Evolutionary conservation across 192 early-diverging fungal genomes (phyloP).

Genomic region (Cetraspora pellucida): DNA sequence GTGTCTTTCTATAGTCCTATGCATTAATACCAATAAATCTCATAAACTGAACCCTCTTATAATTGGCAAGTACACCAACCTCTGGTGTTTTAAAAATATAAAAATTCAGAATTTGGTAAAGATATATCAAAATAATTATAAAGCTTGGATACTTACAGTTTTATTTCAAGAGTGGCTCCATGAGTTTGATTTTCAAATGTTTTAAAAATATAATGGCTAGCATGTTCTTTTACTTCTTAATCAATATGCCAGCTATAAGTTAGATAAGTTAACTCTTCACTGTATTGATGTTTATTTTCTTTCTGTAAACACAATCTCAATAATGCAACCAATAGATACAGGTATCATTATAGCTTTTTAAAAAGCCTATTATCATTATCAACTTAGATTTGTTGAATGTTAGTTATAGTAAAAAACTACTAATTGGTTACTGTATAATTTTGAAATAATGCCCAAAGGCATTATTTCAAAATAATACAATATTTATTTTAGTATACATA

Average conservation of each 20-base stretch:
- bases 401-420: too few species aligned
- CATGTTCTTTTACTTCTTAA: background rate
- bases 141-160: background rate
- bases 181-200: background rate
- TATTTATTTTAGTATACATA: too few species aligned
- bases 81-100: background rate
- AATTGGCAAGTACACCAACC: background rate
- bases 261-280: background rate
- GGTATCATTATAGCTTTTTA: too few species aligned
- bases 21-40: background rate
- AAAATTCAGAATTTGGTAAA: background rate
- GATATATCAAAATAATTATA: constrained; percentile 3
- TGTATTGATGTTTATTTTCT: background rate
- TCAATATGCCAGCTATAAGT: background rate
- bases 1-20: background rate
- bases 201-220: background rate
- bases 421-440: too few species aligned
- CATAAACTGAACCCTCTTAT: background rate
- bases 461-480: too few species aligned
- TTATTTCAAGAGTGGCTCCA: background rate
- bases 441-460: too few species aligned
- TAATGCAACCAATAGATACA: background rate
- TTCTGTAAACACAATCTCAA: background rate
- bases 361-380: too few species aligned
- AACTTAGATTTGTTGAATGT: too few species aligned